phyloP scores from a whole-genome alignment of 441 rosid species.

The Bocquillonia castaneifolia region DNA sequence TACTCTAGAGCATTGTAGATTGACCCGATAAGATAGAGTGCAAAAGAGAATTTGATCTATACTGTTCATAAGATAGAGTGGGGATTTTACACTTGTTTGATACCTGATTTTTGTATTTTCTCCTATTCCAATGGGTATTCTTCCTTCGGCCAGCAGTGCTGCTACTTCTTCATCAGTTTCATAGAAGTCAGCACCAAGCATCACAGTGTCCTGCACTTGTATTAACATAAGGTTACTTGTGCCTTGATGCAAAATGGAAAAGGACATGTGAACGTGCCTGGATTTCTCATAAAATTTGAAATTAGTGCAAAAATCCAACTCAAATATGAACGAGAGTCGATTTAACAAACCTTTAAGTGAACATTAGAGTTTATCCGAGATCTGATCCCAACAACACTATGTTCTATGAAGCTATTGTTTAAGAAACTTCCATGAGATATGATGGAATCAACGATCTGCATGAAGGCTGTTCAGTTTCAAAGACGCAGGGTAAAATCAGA shows the following conservation, averaged over 20 bases:
- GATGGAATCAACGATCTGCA: slow-evolving; percentile 76
- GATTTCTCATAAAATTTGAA: not conserved
- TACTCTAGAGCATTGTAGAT: too few relatives aligned
- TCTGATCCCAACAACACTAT: slow-evolving; percentile 80
- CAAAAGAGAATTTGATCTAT: not conserved
- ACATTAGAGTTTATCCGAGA: slow-evolving; percentile 65
- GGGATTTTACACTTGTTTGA: slow-evolving; percentile 4
- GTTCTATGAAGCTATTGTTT: slow-evolving; percentile 61
- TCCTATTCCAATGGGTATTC: slow-evolving; percentile 75
- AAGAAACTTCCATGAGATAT: slow-evolving; percentile 88
- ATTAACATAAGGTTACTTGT: too few relatives aligned
- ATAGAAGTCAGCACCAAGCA: slow-evolving; percentile 90
- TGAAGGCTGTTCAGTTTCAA: slow-evolving; percentile 9
- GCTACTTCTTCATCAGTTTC: slow-evolving; percentile 75
- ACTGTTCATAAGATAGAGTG: not conserved
- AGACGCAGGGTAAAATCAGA: not conserved
- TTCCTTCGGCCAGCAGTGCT: slow-evolving; percentile 61
- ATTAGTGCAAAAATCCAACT: not conserved
- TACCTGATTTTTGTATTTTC: slow-evolving; percentile 82
- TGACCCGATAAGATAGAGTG: too few relatives aligned
- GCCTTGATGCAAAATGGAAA: too few relatives aligned
- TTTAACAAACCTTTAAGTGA: slow-evolving; percentile 57
- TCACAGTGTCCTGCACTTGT: slow-evolving; percentile 69
- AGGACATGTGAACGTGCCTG: too few relatives aligned
- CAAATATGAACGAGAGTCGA: not conserved